Conservation (phyloP, 345 rosid species). For the Ceriops tagal region DNA sequence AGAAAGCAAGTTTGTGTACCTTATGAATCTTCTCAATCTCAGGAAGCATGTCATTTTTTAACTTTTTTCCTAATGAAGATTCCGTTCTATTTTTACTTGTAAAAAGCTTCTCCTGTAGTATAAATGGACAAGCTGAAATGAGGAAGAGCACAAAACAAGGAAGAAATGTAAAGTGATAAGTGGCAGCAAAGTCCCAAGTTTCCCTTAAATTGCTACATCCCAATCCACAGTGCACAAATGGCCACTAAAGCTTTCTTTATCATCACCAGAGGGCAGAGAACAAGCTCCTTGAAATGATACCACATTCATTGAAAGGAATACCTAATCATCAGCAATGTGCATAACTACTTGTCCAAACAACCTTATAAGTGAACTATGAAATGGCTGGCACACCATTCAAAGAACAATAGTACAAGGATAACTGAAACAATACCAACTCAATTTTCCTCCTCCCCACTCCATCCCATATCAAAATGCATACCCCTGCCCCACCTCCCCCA, state of each 20-base stretch:
- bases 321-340: background rate
- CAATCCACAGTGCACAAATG: background rate
- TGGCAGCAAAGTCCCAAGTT: background rate
- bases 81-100: conserved; percentile 86
- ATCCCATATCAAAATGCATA: too few relatives aligned
- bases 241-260: background rate
- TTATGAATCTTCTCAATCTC: conserved; percentile 95
- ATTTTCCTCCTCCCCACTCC: too few relatives aligned
- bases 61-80: conserved; percentile 80
- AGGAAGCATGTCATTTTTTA: conserved; percentile 88
- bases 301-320: background rate
- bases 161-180: background rate
- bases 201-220: background rate
- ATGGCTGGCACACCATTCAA: too few relatives aligned
- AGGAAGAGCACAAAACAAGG: conserved; percentile 5
- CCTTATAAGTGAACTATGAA: too few relatives aligned
- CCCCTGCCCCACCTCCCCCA: too few relatives aligned
- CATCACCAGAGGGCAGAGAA: background rate
- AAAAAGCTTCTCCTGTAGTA: conserved; percentile 80
- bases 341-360: background rate
- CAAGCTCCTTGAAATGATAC: background rate
- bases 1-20: conserved; percentile 42
- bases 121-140: conserved; percentile 11
- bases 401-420: too few relatives aligned
- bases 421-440: too few relatives aligned